A percentile compares a stretch with the other conserved stretches of the same genome.
Evolutionary conservation across 163 green algal species (phyloP).

Genomic region (Scenedesmus sp.): DNA sequence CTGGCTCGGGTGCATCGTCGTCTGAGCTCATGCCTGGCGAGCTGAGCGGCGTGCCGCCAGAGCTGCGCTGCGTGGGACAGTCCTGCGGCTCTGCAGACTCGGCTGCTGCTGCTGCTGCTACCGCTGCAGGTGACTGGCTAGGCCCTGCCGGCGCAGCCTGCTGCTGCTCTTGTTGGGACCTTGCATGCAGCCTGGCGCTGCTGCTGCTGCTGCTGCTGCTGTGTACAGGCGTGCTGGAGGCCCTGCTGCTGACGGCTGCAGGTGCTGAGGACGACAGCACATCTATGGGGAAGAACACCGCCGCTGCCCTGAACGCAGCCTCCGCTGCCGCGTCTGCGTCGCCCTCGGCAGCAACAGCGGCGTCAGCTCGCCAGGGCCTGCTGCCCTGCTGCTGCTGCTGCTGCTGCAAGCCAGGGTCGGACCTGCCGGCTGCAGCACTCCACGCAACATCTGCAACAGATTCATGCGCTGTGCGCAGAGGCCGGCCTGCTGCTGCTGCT

Average conservation of each 20-base stretch:
- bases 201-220: conserved; percentile 6
- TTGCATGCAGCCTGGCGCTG: not conserved
- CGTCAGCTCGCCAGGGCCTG: not conserved
- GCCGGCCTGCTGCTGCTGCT: not conserved
- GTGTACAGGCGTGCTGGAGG: not conserved
- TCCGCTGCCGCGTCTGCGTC: not conserved
- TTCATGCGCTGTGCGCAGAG: not conserved
- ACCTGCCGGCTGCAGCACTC: not conserved
- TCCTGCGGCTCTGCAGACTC: not conserved
- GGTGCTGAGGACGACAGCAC: not conserved
- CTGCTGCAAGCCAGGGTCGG: not conserved
- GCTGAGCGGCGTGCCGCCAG: not conserved
- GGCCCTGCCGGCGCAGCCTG: not conserved
- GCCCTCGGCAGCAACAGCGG: not conserved
- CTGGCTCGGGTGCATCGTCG: not conserved
- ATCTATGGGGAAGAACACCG: not conserved
- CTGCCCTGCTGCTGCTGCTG: not conserved
- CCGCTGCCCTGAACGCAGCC: not conserved
- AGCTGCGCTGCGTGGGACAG: not conserved
- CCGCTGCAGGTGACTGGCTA: not conserved
- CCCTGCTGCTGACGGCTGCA: not conserved
- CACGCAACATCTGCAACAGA: not conserved
- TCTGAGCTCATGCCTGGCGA: conserved; percentile 10
- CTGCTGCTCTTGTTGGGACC: not conserved
- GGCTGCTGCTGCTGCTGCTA: not conserved